These are phyloP conservation scores for Pseudogymnoascus sp. DNA, from an alignment of 2,329 filamentous ascomycete genomes.

Conservation along the genomic window DNA sequence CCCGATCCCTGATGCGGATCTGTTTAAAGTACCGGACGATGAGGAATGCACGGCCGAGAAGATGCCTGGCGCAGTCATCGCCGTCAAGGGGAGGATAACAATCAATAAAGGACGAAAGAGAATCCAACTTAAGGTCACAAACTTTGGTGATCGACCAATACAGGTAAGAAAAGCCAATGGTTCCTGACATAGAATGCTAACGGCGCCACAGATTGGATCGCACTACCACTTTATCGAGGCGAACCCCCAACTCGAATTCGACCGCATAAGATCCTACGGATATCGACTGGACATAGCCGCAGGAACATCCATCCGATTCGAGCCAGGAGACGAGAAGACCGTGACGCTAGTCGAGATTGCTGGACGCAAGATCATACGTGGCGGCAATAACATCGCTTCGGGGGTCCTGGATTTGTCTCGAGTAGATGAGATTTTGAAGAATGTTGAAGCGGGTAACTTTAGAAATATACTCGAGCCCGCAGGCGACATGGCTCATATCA, in stretches of 20 bases:
- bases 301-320: conserved; percentile 86
- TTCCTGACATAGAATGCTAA: background rate
- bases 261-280: conserved; percentile 73
- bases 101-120: conserved; percentile 69
- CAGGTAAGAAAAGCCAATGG: conserved; percentile 47
- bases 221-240: conserved; percentile 95
- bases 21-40: conserved; percentile 58
- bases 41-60: conserved; percentile 58
- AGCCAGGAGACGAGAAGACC: conserved; percentile 86
- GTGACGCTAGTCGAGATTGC: conserved; percentile 84
- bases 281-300: conserved; percentile 83
- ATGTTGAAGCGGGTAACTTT: conserved; percentile 66
- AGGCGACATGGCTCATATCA: conserved; percentile 42
- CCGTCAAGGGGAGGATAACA: conserved; percentile 57
- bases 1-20: conserved; percentile 59
- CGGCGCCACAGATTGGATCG: conserved; percentile 58
- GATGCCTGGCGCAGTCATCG: conserved; percentile 72
- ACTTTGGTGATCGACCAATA: conserved; percentile 79
- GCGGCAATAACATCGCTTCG: conserved; percentile 72
- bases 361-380: conserved; percentile 69
- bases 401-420: conserved; percentile 60
- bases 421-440: conserved; percentile 56
- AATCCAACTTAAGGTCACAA: conserved; percentile 68
- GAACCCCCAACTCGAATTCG: conserved; percentile 86
- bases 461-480: conserved; percentile 63